Evolutionary conservation across 441 rosid species (phyloP).

Genomic region (Geranium incanum): DNA sequence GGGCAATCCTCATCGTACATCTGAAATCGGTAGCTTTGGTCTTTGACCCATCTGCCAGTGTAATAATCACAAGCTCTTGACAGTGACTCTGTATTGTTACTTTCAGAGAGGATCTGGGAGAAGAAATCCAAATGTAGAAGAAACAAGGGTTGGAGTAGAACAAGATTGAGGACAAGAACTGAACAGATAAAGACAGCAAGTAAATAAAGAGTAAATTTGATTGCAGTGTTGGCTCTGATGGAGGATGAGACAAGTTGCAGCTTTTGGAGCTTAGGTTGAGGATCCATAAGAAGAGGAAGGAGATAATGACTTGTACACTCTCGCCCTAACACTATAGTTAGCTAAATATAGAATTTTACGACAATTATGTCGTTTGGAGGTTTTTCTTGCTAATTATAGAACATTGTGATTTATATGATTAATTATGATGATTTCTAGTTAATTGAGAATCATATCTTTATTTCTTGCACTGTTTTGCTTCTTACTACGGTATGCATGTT

Average conservation of each 20-base stretch:
- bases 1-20: conserved; percentile 56
- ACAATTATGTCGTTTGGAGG: too few species aligned
- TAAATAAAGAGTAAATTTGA: conserved; percentile 25
- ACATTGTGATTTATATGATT: too few species aligned
- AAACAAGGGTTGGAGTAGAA: conserved; percentile 20
- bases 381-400: too few species aligned
- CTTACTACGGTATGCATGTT: too few species aligned
- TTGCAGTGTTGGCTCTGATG: conserved; percentile 30
- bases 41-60: conserved; percentile 63
- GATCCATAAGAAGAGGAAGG: conserved; percentile 37
- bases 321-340: too few species aligned
- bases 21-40: conserved; percentile 23
- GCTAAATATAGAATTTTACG: too few species aligned
- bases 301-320: not conserved
- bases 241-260: conserved; percentile 17
- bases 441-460: too few species aligned
- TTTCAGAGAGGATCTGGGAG: conserved; percentile 17
- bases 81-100: not conserved
- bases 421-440: too few species aligned
- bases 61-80: conserved; percentile 46
- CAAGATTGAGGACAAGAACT: conserved; percentile 28
- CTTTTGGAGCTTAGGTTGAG: conserved; percentile 17
- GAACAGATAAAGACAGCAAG: conserved; percentile 36
- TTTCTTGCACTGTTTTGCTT: too few species aligned
- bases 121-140: conserved; percentile 32